Evolutionary conservation across 73 alveolate genomes (phyloP), one percentile per base, ranked within the genome.

Genomic region (Tetrahymena malaccensis): DNA sequence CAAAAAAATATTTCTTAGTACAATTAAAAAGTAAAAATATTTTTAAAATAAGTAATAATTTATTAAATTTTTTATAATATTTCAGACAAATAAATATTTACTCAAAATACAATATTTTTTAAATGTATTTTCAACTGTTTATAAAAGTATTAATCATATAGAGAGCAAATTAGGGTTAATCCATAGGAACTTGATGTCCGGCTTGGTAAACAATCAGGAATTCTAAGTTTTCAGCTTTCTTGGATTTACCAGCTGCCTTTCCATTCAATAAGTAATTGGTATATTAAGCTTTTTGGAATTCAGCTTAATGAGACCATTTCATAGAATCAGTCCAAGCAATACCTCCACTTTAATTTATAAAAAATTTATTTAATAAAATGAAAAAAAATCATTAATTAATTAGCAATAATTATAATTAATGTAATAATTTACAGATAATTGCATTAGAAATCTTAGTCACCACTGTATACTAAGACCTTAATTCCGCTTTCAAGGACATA

Each of bases 161-260:
- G 93, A 97, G 97, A 0, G 99, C 99, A 93, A 85, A 89, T 95
- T 50, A 94, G 56, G 99, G 99, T 50, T 98, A 94, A 97, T 98
- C 99, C 95, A 97, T 98, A 15, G 99, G 99, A 43, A 98, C 98
- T 99, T 97, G 96, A 94, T 98, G 99, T 27, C 99, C 99, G n/a
- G 99, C 99, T 22, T 94, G 93, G 43, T 96, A 96, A 57, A 97
- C 97, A 84, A 95, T 95, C 21, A 95, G 96, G 93, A 43, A 94
- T 33, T 84, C 35, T 16, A 94, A 31, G 11, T 94, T 25, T 15
- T 38, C 56, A 40, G 55, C 55, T 19, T 22, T 17, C 44, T 84
- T 84, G 10, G 11, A 19, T 50, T 50, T 21, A 50, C 83, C 38
- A 35, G 43, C 94, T 25, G 22, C 27, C 27, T 34, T 2, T 34